Percentiles rank a stretch among this genome's conserved stretches.
Conservation (phyloP, 352 stramenopile genomes). For the Thraustochytrium striatum region DNA sequence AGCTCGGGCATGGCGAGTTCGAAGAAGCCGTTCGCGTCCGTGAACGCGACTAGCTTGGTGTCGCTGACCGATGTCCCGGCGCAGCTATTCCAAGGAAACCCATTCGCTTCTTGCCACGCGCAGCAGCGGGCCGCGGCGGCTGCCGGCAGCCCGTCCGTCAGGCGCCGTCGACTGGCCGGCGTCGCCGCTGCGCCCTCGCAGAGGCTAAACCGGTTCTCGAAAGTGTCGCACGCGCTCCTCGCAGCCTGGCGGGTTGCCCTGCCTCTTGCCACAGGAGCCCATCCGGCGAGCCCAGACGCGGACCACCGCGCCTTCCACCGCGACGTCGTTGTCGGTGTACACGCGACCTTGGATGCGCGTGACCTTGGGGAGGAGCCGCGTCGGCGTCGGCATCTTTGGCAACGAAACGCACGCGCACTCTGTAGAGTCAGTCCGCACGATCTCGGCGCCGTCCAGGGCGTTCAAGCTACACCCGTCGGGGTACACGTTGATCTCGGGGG, state of each 20-base stretch:
- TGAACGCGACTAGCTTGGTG: not conserved
- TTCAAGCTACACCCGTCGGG: not conserved
- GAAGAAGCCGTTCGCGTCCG: not conserved
- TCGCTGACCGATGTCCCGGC: not conserved
- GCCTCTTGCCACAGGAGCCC: not conserved
- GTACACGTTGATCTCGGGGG: constrained; percentile 7
- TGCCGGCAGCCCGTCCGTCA: too few relatives aligned
- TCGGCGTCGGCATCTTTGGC: not conserved
- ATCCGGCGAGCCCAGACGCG: constrained; percentile 1
- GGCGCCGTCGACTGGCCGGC: too few relatives aligned
- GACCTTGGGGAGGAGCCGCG: not conserved
- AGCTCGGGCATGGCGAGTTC: not conserved
- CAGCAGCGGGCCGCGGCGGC: not conserved
- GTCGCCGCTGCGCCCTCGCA: too few relatives aligned
- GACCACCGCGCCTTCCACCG: constrained; percentile 24
- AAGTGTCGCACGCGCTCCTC: not conserved
- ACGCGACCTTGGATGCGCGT: constrained; percentile 10
- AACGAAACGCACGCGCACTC: not conserved
- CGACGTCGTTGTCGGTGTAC: not conserved
- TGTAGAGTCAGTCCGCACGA: not conserved
- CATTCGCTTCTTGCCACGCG: not conserved
- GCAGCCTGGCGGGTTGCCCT: not conserved
- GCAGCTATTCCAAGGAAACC: not conserved
- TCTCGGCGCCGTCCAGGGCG: not conserved
- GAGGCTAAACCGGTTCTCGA: constrained; percentile 1